Conservation (phyloP, 768 basidiomycete genomes). For the Coprinopsis strossmayeri region DNA sequence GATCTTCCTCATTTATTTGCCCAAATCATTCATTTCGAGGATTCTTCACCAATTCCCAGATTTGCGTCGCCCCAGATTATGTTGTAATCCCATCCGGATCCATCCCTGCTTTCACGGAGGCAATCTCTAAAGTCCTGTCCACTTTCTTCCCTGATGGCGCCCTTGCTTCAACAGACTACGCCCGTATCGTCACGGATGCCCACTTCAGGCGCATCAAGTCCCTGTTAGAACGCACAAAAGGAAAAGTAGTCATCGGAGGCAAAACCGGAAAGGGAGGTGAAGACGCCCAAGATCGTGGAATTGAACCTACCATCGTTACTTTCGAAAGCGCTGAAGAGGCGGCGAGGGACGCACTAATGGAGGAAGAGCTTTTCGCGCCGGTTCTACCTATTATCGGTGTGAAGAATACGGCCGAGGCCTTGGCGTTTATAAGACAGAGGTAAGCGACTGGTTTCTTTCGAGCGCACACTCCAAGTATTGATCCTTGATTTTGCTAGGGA, state of each 20-base stretch:
- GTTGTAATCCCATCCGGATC: slow-evolving; percentile 38
- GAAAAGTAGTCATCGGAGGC: slow-evolving; percentile 61
- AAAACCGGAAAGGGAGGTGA: slow-evolving; percentile 41
- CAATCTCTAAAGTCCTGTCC: slow-evolving; percentile 30
- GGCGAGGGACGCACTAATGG: slow-evolving; percentile 37
- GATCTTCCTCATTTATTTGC: too few relatives aligned
- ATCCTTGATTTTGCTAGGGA: slow-evolving; percentile 35
- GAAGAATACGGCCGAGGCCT: slow-evolving; percentile 62
- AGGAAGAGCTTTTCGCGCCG: slow-evolving; percentile 81
- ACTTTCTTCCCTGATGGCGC: slow-evolving; percentile 51
- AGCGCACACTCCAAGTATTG: background rate
- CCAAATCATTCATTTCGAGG: too few relatives aligned
- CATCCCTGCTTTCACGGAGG: slow-evolving; percentile 33
- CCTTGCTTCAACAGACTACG: slow-evolving; percentile 36
- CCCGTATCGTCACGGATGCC: slow-evolving; percentile 44
- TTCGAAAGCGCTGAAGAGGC: slow-evolving; percentile 67
- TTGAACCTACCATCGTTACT: slow-evolving; percentile 69
- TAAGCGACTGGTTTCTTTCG: slow-evolving; percentile 19
- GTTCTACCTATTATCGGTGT: slow-evolving; percentile 70
- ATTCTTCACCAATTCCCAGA: too few relatives aligned
- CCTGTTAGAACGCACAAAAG: slow-evolving; percentile 58
- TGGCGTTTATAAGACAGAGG: slow-evolving; percentile 60
- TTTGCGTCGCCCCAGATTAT: slow-evolving; percentile 62
- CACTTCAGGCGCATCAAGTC: slow-evolving; percentile 49
- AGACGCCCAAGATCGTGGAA: slow-evolving; percentile 35